Base-by-base conservation (phyloP, 2,329 filamentous ascomycete species). In the Colletotrichum tanaceti region DNA sequence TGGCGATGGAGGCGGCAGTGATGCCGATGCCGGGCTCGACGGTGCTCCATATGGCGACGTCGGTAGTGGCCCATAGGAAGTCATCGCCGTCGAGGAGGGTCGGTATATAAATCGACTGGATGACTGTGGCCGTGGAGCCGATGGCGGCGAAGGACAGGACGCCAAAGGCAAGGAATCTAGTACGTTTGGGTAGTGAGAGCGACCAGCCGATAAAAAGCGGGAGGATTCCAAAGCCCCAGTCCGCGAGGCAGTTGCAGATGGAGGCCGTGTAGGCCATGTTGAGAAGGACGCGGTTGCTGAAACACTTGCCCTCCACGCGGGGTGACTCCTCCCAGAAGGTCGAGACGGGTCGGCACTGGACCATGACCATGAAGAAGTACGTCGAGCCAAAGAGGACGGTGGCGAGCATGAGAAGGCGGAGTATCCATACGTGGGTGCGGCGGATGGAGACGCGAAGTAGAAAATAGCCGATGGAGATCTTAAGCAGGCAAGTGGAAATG, bases 31-130 rank as follows among this genome's bases (percentile, higher is more conserved):
- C 80, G 5, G 79, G 79, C 70, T 84, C 82, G 44, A 83, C 76
- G 22, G 82, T 82, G 1, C 79, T 82, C 81, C 81, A 84, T 63
- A 84, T 80, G 20, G 81, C 80, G 6, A 83, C 74, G 55, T 82
- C 81, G 22, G 80, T 77, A 20, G 79, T 81, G 44, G 80, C 76
- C 75, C 80, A 83, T 11, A 83, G 78, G 67, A 81, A 83, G 65
- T 84, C 82, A 47, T 73, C 70, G 28, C 77, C 77, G 6, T 78
- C 71, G 41, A 75, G 75, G 16, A 84, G 72, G 5, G 75, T 70
- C 39, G 77, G 72, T 32, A 83, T 78, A 70, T 82, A 84, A 0
- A 80, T 76, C 55, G 83, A 80, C 1, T 82, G 77, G 11, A 84
- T 77, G 47, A 84, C 79, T 4, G 82, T 82, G 5, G 81, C 82